phyloP scores from a whole-genome alignment of 495 filamentous ascomycete genomes.

The Pyrenopolyporus hunteri region DNA sequence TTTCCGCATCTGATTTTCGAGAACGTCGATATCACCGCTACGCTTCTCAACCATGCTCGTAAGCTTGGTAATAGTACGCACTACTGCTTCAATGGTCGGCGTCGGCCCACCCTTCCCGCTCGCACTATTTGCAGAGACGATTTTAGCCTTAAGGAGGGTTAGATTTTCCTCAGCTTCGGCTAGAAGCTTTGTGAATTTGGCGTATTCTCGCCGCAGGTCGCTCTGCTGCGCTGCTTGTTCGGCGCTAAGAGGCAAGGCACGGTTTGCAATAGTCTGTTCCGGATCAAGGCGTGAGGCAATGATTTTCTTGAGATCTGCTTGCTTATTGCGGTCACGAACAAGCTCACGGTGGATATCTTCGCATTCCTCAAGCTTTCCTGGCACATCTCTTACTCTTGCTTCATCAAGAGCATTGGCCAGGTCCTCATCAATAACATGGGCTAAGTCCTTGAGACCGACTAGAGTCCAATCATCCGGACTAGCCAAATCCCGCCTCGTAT shows the following conservation, averaged over 20 bases:
- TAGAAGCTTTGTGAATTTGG: conserved; percentile 71
- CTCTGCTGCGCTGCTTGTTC: conserved; percentile 83
- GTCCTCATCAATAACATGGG: conserved; percentile 59
- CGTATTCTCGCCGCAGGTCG: conserved; percentile 75
- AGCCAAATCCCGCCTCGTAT: conserved; percentile 65
- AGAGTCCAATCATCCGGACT: conserved; percentile 71
- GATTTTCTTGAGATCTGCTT: conserved; percentile 73
- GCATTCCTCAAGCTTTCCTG: conserved; percentile 66
- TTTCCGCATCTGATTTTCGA: conserved; percentile 82
- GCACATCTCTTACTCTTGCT: conserved; percentile 66
- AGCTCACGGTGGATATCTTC: conserved; percentile 68
- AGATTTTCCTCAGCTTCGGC: conserved; percentile 80
- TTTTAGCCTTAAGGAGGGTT: conserved; percentile 78
- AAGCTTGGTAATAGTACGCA: conserved; percentile 89
- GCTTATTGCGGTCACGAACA: conserved; percentile 69
- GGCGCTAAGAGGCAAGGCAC: conserved; percentile 74
- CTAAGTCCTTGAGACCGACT: conserved; percentile 70
- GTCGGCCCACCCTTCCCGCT: conserved; percentile 50
- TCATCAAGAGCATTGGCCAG: conserved; percentile 65
- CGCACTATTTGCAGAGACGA: conserved; percentile 63
- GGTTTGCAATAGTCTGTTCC: conserved; percentile 61
- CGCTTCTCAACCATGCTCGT: conserved; percentile 88
- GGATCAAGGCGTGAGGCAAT: conserved; percentile 68
- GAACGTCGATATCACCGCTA: conserved; percentile 84
- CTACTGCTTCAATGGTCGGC: conserved; percentile 90